Evolutionary conservation across 2,329 filamentous ascomycete genomes (phyloP), one percentile per base, ranked within the genome.

Genomic region (Coniochaeta hoffmannii): DNA sequence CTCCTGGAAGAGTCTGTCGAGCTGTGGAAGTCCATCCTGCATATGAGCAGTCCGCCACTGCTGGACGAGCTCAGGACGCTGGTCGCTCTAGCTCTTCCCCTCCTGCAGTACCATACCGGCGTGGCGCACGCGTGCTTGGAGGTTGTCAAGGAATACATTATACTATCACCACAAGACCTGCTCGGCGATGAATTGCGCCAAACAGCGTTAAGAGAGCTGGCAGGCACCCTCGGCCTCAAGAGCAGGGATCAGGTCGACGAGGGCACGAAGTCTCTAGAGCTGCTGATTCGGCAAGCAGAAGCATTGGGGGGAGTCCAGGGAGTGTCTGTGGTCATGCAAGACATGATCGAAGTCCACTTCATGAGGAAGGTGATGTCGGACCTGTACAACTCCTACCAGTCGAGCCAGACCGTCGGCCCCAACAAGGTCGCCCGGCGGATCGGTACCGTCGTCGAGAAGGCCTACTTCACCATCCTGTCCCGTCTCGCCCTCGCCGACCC

Each of bases 1-100:
- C 81, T 99, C 11, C 83, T 96, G 12, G 94, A 97, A 59, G 94
- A 99, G 68, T 89, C 90, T 0, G 76, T 97, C 14, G 92, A 97
- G 55, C 80, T 99, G 3, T 97, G 93, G 93, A 79, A 81, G 32
- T 83, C 87, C 1, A 83, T 97, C 11, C 70, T 92, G 35, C 76
- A 77, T 59, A 83, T 90, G 63, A 86, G 85, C 56, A 77, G 79
- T 8, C 72, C 82, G 12, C 85, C 87, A 0, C 72, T 85, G 3
- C 78, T 83, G 1, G 71, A 77, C 0, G 82, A 85, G 14, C 72
- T 92, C n/a, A 68, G 88, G 4, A 73, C 76, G 3, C 76, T 93
- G 34, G 78, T 83, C 2, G 79, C 82, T n/a, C 72, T 79, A 49
- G 77, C 83, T 1, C 79, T 91, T 14, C 83, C 83, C 0, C 76